A percentile compares a stretch with the other conserved stretches of the same genome.
Evolutionary conservation across 2,329 filamentous ascomycete genomes (phyloP).

Genomic region (Colletotrichum agaves): DNA sequence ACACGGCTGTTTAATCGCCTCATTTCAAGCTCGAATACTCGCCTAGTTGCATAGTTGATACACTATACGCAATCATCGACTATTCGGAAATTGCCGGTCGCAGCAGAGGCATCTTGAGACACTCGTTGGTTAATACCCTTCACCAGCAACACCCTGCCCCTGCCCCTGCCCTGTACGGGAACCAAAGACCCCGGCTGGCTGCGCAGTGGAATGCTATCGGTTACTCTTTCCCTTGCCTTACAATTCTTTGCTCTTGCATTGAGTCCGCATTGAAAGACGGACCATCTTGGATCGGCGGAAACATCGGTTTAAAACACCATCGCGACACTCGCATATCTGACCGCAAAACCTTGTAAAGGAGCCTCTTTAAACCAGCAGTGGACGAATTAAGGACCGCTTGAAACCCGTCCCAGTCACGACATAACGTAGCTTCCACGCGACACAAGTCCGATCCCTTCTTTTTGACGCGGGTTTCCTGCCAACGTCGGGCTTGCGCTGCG

Average conservation of each 20-base stretch:
- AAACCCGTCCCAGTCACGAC: background rate
- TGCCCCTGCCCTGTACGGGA: background rate
- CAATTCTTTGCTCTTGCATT: background rate
- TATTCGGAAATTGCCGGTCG: background rate
- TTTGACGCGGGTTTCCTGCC: background rate
- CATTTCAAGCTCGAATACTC: background rate
- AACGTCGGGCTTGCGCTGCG: slow-evolving; percentile 20
- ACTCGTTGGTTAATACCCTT: background rate
- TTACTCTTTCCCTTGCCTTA: background rate
- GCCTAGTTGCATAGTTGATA: background rate
- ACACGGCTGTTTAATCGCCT: background rate
- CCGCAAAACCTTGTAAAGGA: slow-evolving; percentile 25
- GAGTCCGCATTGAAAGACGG: slow-evolving; percentile 16
- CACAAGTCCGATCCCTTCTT: slow-evolving; percentile 2
- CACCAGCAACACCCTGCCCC: background rate
- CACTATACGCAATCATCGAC: background rate
- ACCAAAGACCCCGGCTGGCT: background rate
- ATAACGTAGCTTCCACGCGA: background rate
- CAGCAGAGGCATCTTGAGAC: background rate
- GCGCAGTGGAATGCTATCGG: background rate
- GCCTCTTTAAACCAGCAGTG: background rate
- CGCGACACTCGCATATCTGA: slow-evolving; percentile 33
- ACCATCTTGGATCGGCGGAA: slow-evolving; percentile 28
- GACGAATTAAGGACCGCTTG: background rate
- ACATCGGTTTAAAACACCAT: slow-evolving; percentile 37